Percentiles rank a stretch among this genome's conserved stretches.
Evolutionary conservation across 1,284 basidiomycete genomes (phyloP).

Genomic region (Fomes fomentarius): DNA sequence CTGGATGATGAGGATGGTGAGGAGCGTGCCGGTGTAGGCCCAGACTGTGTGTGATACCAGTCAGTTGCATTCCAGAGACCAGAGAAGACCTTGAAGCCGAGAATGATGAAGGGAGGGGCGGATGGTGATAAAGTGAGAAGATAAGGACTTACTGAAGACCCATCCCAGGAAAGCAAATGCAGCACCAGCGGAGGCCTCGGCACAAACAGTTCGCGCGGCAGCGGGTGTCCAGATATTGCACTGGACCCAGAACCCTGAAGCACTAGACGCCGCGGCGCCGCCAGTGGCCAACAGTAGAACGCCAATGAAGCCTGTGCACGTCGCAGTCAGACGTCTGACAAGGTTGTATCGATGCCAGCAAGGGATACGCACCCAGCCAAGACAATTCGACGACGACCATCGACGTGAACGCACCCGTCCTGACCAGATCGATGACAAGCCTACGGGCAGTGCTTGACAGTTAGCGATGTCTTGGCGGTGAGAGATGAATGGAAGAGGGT

Average conservation of each 20-base stretch:
- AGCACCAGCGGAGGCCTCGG: conserved; percentile 17
- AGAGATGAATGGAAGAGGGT: background rate
- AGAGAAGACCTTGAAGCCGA: no score
- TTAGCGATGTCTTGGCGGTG: background rate
- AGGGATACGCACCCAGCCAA: conserved; percentile 25
- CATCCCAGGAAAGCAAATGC: conserved; percentile 23
- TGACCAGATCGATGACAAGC: conserved; percentile 23
- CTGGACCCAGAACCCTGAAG: conserved; percentile 17
- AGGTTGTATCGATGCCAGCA: no score
- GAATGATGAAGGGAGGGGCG: background rate
- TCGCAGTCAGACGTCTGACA: background rate
- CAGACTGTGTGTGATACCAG: conserved; percentile 5
- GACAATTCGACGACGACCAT: conserved; percentile 31
- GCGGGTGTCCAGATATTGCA: conserved; percentile 12
- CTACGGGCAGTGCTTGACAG: conserved; percentile 6
- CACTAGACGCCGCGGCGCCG: conserved; percentile 15
- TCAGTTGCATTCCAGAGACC: background rate
- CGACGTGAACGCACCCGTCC: conserved; percentile 28
- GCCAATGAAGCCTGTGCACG: conserved; percentile 20
- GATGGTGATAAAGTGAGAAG: background rate
- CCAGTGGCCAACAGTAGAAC: conserved; percentile 22
- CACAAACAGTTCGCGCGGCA: conserved; percentile 11
- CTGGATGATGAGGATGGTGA: conserved; percentile 20
- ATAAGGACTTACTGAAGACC: conserved; percentile 14
- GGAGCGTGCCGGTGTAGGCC: conserved; percentile 16